Percentiles rank a stretch among this genome's conserved stretches.
Conservation (phyloP, 331 rosid species). For the Rhamnella rubrinervis region DNA sequence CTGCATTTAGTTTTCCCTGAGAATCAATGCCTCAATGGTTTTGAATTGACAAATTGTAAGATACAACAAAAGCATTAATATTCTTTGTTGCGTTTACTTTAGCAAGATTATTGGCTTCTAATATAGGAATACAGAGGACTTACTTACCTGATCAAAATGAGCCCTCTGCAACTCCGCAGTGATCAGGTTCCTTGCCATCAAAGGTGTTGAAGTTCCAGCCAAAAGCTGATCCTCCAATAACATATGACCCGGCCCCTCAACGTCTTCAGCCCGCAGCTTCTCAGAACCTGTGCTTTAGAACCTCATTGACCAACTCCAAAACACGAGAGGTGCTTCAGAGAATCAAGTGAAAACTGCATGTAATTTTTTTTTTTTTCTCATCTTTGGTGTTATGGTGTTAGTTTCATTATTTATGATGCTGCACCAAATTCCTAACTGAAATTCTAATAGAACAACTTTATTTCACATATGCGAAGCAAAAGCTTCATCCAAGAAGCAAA, state of each 20-base stretch:
- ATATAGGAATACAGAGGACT: neutral
- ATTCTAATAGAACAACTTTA: no score
- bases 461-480: no score
- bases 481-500: no score
- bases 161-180: slow-evolving; percentile 71
- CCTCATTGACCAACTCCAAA: no score
- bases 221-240: slow-evolving; percentile 88
- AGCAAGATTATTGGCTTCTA: neutral
- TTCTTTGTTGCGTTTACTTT: neutral
- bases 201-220: slow-evolving; percentile 53
- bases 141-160: slow-evolving; percentile 38
- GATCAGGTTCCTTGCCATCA: slow-evolving; percentile 49
- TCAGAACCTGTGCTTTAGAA: slow-evolving; percentile 24
- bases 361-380: no score
- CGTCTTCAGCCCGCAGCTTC: slow-evolving; percentile 40
- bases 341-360: no score
- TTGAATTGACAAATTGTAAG: neutral
- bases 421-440: no score
- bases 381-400: no score
- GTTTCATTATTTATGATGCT: no score
- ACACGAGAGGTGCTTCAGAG: no score
- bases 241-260: neutral
- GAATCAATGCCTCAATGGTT: neutral
- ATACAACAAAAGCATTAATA: neutral
- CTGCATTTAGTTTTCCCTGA: no score